phyloP scores from a whole-genome alignment of 75 land plant genomes.

The Cupressus sempervirens region DNA sequence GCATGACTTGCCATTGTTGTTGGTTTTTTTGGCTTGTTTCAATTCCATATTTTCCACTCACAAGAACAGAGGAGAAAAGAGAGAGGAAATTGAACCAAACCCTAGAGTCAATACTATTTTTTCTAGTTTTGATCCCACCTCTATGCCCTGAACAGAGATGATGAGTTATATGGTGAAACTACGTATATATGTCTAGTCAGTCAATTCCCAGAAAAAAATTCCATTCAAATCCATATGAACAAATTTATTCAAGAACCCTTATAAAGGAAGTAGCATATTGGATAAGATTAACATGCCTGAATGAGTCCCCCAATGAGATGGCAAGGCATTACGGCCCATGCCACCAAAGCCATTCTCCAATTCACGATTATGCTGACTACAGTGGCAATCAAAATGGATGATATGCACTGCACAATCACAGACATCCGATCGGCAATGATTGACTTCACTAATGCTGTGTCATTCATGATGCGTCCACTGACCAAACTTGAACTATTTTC shows the following conservation, averaged over 20 bases:
- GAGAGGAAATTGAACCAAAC: not conserved
- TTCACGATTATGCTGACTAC: slow-evolving; percentile 33
- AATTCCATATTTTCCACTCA: too few relatives aligned
- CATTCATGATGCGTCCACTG: slow-evolving; percentile 39
- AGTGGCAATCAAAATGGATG: slow-evolving; percentile 42
- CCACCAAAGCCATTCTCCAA: slow-evolving; percentile 49
- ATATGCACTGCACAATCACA: slow-evolving; percentile 45
- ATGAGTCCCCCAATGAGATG: slow-evolving; percentile 35
- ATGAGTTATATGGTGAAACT: not conserved
- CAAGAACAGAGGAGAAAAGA: not conserved
- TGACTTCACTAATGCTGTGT: slow-evolving; percentile 47
- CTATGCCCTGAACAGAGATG: not conserved
- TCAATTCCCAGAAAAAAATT: too few relatives aligned
- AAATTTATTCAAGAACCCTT: too few relatives aligned
- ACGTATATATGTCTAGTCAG: not conserved
- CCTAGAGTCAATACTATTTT: not conserved
- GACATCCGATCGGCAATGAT: slow-evolving; percentile 57
- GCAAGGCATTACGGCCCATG: slow-evolving; percentile 51
- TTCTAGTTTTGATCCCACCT: not conserved
- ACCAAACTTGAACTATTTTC: slow-evolving; percentile 49
- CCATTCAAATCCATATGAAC: too few relatives aligned
- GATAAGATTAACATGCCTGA: slow-evolving; percentile 17
- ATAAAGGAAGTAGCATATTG: too few relatives aligned
- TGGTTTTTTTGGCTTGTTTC: too few relatives aligned
- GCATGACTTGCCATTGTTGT: too few relatives aligned